Evolutionary conservation across 805 yeast genomes (phyloP).

Genomic region (Monosporozyma solicola): DNA sequence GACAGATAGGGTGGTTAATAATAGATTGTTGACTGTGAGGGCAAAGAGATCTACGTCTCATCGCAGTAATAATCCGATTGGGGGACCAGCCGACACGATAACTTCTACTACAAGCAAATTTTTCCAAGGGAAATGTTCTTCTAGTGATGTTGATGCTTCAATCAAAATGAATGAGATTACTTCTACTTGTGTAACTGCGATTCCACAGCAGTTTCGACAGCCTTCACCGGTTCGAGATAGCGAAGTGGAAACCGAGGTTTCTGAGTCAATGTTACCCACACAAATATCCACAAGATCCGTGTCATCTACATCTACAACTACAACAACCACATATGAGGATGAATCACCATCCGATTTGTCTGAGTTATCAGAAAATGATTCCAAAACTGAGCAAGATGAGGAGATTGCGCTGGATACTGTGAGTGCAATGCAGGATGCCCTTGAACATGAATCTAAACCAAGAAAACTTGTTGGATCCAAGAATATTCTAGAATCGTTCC

Average conservation of each 20-base stretch:
- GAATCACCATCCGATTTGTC: neutral
- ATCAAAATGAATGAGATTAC: no score
- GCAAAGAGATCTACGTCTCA: neutral
- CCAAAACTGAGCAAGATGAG: neutral
- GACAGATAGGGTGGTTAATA: neutral
- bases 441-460: neutral
- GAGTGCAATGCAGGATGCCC: neutral
- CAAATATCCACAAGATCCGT: slow-evolving; percentile 12
- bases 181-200: neutral
- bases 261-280: slow-evolving; percentile 23
- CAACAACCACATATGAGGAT: neutral
- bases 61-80: neutral
- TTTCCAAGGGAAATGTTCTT: slow-evolving; percentile 3
- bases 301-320: neutral
- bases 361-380: neutral
- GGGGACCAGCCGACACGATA: neutral
- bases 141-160: no score
- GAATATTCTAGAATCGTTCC: neutral
- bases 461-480: neutral
- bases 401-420: neutral
- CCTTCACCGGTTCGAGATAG: neutral
- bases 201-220: neutral
- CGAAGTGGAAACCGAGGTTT: slow-evolving; percentile 20
- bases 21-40: neutral
- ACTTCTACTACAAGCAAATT: slow-evolving; percentile 8